Evolutionary conservation across 1,139 yeast species (phyloP), one percentile per base, ranked within the genome.

Genomic region (Taphrina populina): DNA sequence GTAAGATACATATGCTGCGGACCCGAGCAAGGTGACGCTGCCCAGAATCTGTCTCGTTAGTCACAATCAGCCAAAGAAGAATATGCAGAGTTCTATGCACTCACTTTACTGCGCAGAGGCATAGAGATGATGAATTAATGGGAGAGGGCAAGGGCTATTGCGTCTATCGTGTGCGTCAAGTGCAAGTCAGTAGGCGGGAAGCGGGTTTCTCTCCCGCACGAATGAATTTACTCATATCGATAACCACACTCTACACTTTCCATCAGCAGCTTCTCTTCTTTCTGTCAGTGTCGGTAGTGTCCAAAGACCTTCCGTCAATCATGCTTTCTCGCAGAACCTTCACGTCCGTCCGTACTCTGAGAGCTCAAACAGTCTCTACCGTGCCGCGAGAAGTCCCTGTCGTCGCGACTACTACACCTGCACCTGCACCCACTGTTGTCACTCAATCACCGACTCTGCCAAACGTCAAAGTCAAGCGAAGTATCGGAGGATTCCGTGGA

Each of bases 401-500:
- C 23, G 34, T 52, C 2, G 44, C 21, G 4, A 19, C 39, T n/a
- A 34, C 41, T 26, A 21, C 46, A 40, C 44, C 53, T 2, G 35
- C 39, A 13, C 56, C 56, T 4, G 36, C 54, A 17, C 46, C 54
- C n/a, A 32, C 44, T n/a, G 45, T 32, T n/a, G 36, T 32, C 21
- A 37, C 29, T 8, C 46, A 37, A 15, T 41, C 44, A 8, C 54
- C 54, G 24, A 32, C 44, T 24, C 33, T 49, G 1, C 54, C 44
- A 11, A 40, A 37, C 4, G 33, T 49, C 45, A 49, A 49, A 17
- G 54, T 49, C 37, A 49, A 49, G 39, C 45, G 54, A 21, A 40
- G 43, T 8, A 33, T 52, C 10, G 56, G 56, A 10, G 56, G 56
- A 7, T 34, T 52, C 19, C 37, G 56, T 23, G 56, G 56, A 21